phyloP scores from a whole-genome alignment of 169 alveolate species.

The Eimeria sp. region DNA sequence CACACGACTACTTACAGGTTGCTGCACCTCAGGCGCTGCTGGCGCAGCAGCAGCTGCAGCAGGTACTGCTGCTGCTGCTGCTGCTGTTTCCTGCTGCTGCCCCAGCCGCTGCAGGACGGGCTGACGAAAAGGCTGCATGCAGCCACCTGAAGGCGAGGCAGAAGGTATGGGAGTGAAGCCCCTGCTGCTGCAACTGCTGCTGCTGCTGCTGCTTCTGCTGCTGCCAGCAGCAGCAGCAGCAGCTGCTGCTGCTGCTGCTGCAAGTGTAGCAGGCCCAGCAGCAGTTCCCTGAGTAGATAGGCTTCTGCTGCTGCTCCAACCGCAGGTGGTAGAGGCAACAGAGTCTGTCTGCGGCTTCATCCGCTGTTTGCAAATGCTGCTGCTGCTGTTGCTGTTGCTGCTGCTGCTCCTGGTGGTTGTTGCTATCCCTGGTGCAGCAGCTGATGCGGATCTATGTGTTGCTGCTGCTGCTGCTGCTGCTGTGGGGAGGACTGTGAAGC shows the following conservation, averaged over 20 bases:
- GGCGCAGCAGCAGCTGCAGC: slow-evolving; percentile 4
- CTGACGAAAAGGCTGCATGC: background rate
- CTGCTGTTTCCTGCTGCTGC: slow-evolving; percentile 35
- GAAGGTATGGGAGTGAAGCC: background rate
- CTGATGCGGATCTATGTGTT: background rate
- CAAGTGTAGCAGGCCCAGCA: background rate
- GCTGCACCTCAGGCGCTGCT: slow-evolving; percentile 6
- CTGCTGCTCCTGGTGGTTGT: background rate
- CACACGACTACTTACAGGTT: background rate
- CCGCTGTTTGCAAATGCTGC: slow-evolving; percentile 58
- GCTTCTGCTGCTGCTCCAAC: slow-evolving; percentile 73
- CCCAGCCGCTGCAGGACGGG: background rate
- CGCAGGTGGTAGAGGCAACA: slow-evolving; percentile 46
- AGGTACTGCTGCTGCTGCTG: slow-evolving; percentile 19
- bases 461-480: slow-evolving; percentile 53
- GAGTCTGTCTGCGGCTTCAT: slow-evolving; percentile 54
- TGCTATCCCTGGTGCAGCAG: background rate
- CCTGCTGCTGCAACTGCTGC: slow-evolving; percentile 72
- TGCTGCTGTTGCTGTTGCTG: slow-evolving; percentile 37
- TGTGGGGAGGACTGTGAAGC: slow-evolving; percentile 50
- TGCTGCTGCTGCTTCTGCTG: slow-evolving; percentile 46
- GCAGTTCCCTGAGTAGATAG: slow-evolving; percentile 29
- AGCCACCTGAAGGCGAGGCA: slow-evolving; percentile 25
- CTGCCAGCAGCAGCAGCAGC: slow-evolving; percentile 53
- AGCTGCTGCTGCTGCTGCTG: slow-evolving; percentile 12